phyloP scores from a whole-genome alignment of 192 early-diverging fungal genomes.

The Geranomyces michiganensis region DNA sequence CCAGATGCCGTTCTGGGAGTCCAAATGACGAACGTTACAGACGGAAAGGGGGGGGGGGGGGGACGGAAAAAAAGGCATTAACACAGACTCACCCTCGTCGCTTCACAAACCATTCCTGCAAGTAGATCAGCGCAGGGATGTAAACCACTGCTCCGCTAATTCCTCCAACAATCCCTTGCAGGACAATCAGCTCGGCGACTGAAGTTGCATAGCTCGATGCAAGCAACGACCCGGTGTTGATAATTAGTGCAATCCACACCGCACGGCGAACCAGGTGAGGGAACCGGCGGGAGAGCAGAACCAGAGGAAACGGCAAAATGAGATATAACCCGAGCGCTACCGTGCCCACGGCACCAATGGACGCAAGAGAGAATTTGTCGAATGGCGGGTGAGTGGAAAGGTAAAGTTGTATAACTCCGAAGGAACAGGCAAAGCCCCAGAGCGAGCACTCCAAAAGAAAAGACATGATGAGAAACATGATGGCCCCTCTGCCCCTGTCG shows the following conservation, averaged over 20 bases:
- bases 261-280: neutral
- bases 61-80: too few species aligned
- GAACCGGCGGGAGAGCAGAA: neutral
- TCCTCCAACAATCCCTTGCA: neutral
- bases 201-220: neutral
- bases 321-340: neutral
- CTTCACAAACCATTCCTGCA: conserved; percentile 11
- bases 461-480: neutral
- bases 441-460: neutral
- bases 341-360: neutral
- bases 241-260: neutral
- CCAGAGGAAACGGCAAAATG: neutral
- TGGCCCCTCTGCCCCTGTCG: neutral
- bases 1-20: neutral
- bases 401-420: neutral
- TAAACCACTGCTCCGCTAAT: neutral
- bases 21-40: too few species aligned
- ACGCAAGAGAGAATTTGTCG: conserved; percentile 4
- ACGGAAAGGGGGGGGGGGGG: too few species aligned
- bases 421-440: neutral
- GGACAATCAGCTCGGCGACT: neutral
- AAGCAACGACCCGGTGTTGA: neutral
- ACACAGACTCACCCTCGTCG: neutral
- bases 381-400: neutral
- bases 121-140: neutral